Percentiles rank a stretch among this genome's conserved stretches.
These are phyloP conservation scores for Stropharia rugosoannulata DNA, from an alignment of 768 basidiomycete species.

Conservation along the genomic window DNA sequence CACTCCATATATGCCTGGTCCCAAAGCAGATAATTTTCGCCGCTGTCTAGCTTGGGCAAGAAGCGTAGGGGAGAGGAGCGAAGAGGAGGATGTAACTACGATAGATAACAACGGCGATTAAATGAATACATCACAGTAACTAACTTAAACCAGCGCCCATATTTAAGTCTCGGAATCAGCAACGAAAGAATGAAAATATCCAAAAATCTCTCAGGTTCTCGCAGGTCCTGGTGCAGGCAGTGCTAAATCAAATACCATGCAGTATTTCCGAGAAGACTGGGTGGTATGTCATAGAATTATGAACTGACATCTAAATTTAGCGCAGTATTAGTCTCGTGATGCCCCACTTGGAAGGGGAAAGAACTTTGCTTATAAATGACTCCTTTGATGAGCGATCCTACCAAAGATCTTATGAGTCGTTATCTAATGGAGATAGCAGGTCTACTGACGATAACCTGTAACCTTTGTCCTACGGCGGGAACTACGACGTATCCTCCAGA, in stretches of 20 bases:
- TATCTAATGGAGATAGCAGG: not conserved
- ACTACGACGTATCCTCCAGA: constrained; percentile 18
- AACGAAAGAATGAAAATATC: too few relatives aligned
- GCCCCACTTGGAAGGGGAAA: constrained; percentile 3
- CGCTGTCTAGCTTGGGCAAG: constrained; percentile 1
- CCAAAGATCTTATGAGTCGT: not conserved
- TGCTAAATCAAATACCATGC: not conserved
- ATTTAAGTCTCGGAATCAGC: too few relatives aligned
- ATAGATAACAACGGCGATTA: not conserved
- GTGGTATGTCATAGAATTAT: not conserved
- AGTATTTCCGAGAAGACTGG: not conserved
- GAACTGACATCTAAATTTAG: not conserved
- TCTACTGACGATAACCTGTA: constrained; percentile 14
- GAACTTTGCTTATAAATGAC: not conserved
- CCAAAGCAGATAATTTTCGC: not conserved
- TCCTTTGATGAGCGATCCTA: not conserved
- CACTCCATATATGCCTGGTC: not conserved
- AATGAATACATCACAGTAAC: not conserved
- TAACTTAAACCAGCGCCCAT: not conserved
- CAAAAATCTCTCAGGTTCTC: too few relatives aligned
- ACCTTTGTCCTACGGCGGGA: constrained; percentile 18
- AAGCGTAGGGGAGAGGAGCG: not conserved
- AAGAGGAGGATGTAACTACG: not conserved
- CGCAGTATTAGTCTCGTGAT: not conserved
- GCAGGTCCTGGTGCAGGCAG: not conserved